These are phyloP conservation scores for Oryza longistaminata DNA, from an alignment of 176 grass and related monocot species.

Conservation along the genomic window DNA sequence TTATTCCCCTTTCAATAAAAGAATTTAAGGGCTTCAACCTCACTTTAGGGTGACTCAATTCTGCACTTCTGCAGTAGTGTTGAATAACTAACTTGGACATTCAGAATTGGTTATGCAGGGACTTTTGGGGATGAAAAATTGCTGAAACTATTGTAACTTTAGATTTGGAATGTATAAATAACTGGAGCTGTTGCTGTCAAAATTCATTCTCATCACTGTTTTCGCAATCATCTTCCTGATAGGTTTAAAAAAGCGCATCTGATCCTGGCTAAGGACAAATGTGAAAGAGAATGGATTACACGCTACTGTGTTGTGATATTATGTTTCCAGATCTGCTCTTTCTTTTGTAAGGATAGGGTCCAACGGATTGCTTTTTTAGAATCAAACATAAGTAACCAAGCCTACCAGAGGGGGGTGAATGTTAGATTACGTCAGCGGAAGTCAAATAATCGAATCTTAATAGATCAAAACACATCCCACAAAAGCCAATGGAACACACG, in stretches of 20 bases:
- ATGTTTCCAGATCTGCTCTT: constrained; percentile 16
- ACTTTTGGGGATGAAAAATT: background rate
- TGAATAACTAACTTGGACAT: background rate
- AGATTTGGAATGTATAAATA: background rate
- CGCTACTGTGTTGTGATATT: constrained; percentile 24
- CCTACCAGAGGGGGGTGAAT: too few species aligned
- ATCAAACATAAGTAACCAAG: too few species aligned
- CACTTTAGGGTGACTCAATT: background rate
- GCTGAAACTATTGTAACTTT: background rate
- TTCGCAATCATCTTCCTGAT: constrained; percentile 46
- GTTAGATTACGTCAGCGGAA: too few species aligned
- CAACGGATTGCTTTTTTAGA: background rate
- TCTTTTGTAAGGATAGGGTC: background rate
- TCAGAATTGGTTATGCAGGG: background rate
- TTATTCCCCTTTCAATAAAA: background rate
- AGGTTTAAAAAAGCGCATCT: constrained; percentile 83
- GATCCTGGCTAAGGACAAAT: constrained; percentile 51
- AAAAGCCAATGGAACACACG: too few species aligned
- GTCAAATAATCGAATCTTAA: too few species aligned
- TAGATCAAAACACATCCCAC: too few species aligned
- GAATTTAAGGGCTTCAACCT: background rate
- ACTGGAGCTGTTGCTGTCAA: background rate
- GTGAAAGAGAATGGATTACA: constrained; percentile 39
- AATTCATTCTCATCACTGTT: constrained; percentile 32
- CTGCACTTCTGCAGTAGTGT: background rate